phyloP scores from a whole-genome alignment of 1,284 basidiomycete genomes.

The Schizophyllum amplum region DNA sequence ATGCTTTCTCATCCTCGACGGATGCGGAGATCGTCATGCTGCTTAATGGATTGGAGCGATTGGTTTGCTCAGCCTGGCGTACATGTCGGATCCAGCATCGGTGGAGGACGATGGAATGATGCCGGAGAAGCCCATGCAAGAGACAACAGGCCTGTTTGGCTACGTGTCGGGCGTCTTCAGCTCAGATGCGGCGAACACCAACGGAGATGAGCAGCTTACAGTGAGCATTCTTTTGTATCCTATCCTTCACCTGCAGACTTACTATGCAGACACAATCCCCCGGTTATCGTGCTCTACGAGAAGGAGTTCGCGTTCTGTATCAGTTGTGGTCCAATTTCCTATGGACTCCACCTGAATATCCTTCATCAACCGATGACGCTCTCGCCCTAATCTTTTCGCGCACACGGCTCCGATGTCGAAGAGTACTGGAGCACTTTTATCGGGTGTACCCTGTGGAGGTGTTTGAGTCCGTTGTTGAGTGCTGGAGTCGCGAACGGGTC shows the following conservation, averaged over 20 bases:
- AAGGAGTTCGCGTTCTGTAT: constrained; percentile 64
- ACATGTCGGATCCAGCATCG: constrained; percentile 40
- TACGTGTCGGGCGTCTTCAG: constrained; percentile 77
- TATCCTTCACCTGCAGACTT: constrained; percentile 7
- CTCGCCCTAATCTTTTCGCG: constrained; percentile 57
- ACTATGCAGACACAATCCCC: constrained; percentile 50
- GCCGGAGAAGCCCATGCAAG: constrained; percentile 51
- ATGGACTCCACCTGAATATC: constrained; percentile 11
- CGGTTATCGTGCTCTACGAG: constrained; percentile 64
- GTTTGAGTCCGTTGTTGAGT: constrained; percentile 73
- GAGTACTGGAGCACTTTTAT: constrained; percentile 84
- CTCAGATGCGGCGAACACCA: constrained; percentile 38
- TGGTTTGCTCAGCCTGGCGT: constrained; percentile 63
- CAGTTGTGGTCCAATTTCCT: constrained; percentile 58
- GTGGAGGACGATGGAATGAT: constrained; percentile 45
- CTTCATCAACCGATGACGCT: constrained; percentile 59
- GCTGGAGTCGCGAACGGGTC: constrained; percentile 54
- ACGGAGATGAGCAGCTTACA: constrained; percentile 46
- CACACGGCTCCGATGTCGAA: constrained; percentile 58
- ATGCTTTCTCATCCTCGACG: constrained; percentile 43
- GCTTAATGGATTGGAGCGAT: constrained; percentile 74
- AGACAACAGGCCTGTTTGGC: constrained; percentile 47
- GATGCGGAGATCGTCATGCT: constrained; percentile 84
- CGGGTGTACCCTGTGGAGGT: constrained; percentile 74
- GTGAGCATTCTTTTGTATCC: constrained; percentile 28